A percentile compares a stretch with the other conserved stretches of the same genome.
These are phyloP conservation scores for Yamadazyma sp. DNA, from an alignment of 805 yeast genomes.

Conservation along the genomic window DNA sequence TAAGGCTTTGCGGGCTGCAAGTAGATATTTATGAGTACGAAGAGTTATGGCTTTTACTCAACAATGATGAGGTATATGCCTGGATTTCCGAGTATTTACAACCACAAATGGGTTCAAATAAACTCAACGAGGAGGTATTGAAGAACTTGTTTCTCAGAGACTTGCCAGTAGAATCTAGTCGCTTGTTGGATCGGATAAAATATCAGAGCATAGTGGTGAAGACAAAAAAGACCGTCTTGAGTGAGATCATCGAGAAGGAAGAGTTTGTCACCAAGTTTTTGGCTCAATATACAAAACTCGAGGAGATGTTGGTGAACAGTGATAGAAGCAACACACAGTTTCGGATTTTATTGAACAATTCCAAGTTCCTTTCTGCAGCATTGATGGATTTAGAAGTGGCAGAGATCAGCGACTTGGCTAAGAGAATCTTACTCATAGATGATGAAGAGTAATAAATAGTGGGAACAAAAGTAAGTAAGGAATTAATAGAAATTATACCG, in stretches of 20 bases:
- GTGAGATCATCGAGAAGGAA: not conserved
- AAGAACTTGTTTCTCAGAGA: slow-evolving; percentile 11
- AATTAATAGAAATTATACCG: too few species aligned
- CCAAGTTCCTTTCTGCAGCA: slow-evolving; percentile 29
- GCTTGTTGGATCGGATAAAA: slow-evolving; percentile 14
- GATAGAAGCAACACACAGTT: slow-evolving; percentile 9
- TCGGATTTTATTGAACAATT: slow-evolving; percentile 28
- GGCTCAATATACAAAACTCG: slow-evolving; percentile 12
- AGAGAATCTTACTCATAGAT: slow-evolving; percentile 6
- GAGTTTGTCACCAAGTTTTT: slow-evolving; percentile 9
- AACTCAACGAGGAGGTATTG: slow-evolving; percentile 9
- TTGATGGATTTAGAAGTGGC: slow-evolving; percentile 11
- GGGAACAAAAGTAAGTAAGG: too few species aligned
- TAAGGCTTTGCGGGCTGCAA: slow-evolving; percentile 12
- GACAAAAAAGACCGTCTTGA: slow-evolving; percentile 1
- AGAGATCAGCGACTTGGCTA: slow-evolving; percentile 8
- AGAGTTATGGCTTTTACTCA: slow-evolving; percentile 10
- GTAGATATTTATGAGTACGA: slow-evolving; percentile 11
- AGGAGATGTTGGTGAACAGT: slow-evolving; percentile 11
- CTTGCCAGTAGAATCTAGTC: slow-evolving; percentile 11
- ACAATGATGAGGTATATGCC: slow-evolving; percentile 20
- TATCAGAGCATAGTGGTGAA: slow-evolving; percentile 13
- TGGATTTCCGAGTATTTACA: slow-evolving; percentile 8
- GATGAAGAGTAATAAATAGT: too few species aligned
- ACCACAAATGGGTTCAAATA: slow-evolving; percentile 7